These are phyloP conservation scores for Xerocomus cyaneibrunnescens DNA, from an alignment of 1,284 basidiomycete species.

Conservation along the genomic window DNA sequence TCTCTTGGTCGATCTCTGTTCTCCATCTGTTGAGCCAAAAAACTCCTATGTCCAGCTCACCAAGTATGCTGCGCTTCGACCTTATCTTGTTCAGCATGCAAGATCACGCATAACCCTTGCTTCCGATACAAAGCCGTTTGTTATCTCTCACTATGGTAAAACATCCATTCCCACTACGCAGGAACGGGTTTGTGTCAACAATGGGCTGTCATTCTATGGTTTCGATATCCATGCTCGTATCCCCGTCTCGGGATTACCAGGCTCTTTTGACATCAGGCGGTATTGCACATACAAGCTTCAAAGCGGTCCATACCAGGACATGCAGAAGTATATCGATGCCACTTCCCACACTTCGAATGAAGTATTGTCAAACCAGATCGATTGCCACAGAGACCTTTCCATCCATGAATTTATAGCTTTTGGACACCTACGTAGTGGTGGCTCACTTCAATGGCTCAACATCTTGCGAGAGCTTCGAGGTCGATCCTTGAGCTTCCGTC, in stretches of 20 bases:
- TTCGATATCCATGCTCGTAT: conserved; percentile 17
- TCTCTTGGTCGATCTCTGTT: conserved; percentile 38
- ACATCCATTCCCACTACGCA: conserved; percentile 29
- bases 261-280: conserved; percentile 12
- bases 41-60: conserved; percentile 16
- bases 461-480: conserved; percentile 42
- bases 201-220: conserved; percentile 33
- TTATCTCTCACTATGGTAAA: conserved; percentile 37
- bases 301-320: conserved; percentile 33
- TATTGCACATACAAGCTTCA: conserved; percentile 36
- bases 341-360: conserved; percentile 44
- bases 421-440: conserved; percentile 43
- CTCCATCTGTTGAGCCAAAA: background rate
- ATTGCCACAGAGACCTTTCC: conserved; percentile 22
- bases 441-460: conserved; percentile 49
- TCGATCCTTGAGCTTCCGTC: conserved; percentile 37
- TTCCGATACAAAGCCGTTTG: conserved; percentile 44
- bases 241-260: conserved; percentile 17
- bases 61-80: conserved; percentile 6
- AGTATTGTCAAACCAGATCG: background rate
- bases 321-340: conserved; percentile 39
- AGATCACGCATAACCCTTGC: conserved; percentile 37
- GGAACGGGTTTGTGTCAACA: conserved; percentile 34
- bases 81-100: conserved; percentile 14
- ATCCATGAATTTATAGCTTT: conserved; percentile 47